Conservation (phyloP, 2,329 filamentous ascomycete genomes). For the Aspergillus sp. region DNA sequence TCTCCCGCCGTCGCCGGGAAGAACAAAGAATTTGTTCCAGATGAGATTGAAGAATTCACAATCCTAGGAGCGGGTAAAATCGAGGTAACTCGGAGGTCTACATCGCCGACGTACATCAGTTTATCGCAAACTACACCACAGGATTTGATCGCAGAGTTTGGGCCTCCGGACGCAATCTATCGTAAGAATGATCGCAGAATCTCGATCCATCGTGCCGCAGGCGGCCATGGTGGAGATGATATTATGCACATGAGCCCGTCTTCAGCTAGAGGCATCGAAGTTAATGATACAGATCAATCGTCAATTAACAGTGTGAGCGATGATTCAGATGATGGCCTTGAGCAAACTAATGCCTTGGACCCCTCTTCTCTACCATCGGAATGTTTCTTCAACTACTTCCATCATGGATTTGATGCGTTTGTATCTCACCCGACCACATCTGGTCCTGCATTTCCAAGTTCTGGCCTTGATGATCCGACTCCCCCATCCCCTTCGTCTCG, state of each 20-base stretch:
- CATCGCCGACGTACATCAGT: conserved; percentile 66
- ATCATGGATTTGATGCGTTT: conserved; percentile 89
- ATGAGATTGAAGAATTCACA: conserved; percentile 79
- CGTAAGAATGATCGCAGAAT: conserved; percentile 86
- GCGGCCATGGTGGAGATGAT: conserved; percentile 28
- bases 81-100: conserved; percentile 73
- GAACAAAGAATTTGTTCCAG: conserved; percentile 75
- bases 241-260: conserved; percentile 37
- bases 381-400: conserved; percentile 97
- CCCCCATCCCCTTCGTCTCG: conserved; percentile 51
- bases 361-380: conserved; percentile 46
- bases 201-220: conserved; percentile 66
- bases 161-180: conserved; percentile 91
- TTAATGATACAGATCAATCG: conserved; percentile 71
- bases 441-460: conserved; percentile 63
- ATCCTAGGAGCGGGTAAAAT: conserved; percentile 77
- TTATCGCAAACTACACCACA: conserved; percentile 89
- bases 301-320: conserved; percentile 71
- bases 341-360: conserved; percentile 62
- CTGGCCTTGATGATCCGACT: conserved; percentile 29
- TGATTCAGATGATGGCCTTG: conserved; percentile 61
- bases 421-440: conserved; percentile 73
- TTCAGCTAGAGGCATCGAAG: conserved; percentile 37
- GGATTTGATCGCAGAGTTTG: conserved; percentile 84
- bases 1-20: conserved; percentile 67